These are phyloP conservation scores for Sugiyamaella sp. DNA, from an alignment of 1,139 yeast genomes.

Conservation along the genomic window DNA sequence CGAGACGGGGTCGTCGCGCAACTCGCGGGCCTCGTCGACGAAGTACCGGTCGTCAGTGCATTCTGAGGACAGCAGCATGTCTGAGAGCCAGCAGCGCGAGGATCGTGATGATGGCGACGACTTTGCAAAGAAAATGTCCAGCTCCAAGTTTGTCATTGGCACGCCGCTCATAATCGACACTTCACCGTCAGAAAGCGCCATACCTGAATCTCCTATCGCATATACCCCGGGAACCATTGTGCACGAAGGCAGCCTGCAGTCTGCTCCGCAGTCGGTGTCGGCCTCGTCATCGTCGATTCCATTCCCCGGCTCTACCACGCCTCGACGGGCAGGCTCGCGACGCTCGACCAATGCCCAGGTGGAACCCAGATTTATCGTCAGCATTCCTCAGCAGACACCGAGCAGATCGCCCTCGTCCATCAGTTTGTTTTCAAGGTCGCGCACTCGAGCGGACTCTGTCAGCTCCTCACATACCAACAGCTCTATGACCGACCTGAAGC, in stretches of 20 bases:
- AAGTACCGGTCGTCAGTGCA: constrained; percentile 19
- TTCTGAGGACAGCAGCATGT: constrained; percentile 17
- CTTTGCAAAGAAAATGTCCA: constrained; percentile 1
- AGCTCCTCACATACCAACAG: constrained; percentile 24
- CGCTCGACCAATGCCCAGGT: constrained; percentile 25
- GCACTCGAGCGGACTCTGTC: constrained; percentile 34
- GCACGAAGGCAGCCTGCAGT: neutral
- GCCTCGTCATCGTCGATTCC: constrained; percentile 10
- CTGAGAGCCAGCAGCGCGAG: constrained; percentile 1
- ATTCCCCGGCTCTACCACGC: constrained; percentile 17
- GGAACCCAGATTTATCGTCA: constrained; percentile 35
- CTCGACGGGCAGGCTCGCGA: constrained; percentile 18
- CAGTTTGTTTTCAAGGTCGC: constrained; percentile 33
- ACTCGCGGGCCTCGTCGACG: constrained; percentile 13
- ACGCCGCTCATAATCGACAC: constrained; percentile 13
- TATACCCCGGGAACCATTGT: constrained; percentile 15
- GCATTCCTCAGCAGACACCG: constrained; percentile 28
- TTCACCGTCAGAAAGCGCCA: constrained; percentile 10
- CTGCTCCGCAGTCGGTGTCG: constrained; percentile 6
- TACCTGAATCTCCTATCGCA: constrained; percentile 12
- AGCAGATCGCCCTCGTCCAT: constrained; percentile 36
- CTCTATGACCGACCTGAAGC: constrained; percentile 39
- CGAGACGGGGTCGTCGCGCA: constrained; percentile 13
- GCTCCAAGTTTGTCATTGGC: constrained; percentile 18
- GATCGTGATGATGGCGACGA: constrained; percentile 1